Conservation (phyloP, 768 basidiomycete genomes). For the Boletus sensibilis region DNA sequence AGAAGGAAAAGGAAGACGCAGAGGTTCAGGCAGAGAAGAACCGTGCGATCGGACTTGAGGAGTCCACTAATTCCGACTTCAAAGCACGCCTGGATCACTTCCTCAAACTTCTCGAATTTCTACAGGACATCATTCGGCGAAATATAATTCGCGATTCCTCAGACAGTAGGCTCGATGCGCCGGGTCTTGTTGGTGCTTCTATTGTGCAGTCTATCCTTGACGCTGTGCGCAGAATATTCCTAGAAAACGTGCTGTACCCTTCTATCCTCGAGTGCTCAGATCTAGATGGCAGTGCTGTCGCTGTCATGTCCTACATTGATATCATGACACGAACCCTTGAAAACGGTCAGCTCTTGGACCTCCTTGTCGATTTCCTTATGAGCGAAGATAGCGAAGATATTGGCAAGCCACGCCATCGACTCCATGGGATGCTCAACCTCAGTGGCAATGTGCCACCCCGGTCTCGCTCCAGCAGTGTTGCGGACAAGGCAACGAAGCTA, state of each 20-base stretch:
- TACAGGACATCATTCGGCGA: constrained; percentile 83
- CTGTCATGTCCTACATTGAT: constrained; percentile 94
- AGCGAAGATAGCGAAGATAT: constrained; percentile 81
- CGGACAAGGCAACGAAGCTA: constrained; percentile 46
- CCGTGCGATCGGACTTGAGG: constrained; percentile 67
- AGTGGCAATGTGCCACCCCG: constrained; percentile 35
- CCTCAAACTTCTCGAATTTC: constrained; percentile 85
- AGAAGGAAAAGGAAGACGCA: constrained; percentile 57
- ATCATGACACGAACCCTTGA: constrained; percentile 77
- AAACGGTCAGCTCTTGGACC: constrained; percentile 63
- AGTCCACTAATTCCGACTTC: constrained; percentile 73
- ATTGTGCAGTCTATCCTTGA: constrained; percentile 83
- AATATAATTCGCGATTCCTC: constrained; percentile 45
- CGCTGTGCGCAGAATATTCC: constrained; percentile 79
- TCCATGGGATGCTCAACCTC: constrained; percentile 43
- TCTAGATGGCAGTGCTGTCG: constrained; percentile 90
- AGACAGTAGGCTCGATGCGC: constrained; percentile 48
- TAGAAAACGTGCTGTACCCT: constrained; percentile 91
- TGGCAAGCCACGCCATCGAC: constrained; percentile 44
- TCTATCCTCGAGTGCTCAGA: constrained; percentile 93
- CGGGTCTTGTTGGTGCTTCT: constrained; percentile 69
- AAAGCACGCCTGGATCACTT: constrained; percentile 82
- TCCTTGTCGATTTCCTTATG: constrained; percentile 76
- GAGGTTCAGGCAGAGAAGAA: constrained; percentile 50
- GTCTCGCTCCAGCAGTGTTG: constrained; percentile 25